Evolutionary conservation across 352 stramenopile species (phyloP).

Genomic region (Halophytophthora polymorphica): DNA sequence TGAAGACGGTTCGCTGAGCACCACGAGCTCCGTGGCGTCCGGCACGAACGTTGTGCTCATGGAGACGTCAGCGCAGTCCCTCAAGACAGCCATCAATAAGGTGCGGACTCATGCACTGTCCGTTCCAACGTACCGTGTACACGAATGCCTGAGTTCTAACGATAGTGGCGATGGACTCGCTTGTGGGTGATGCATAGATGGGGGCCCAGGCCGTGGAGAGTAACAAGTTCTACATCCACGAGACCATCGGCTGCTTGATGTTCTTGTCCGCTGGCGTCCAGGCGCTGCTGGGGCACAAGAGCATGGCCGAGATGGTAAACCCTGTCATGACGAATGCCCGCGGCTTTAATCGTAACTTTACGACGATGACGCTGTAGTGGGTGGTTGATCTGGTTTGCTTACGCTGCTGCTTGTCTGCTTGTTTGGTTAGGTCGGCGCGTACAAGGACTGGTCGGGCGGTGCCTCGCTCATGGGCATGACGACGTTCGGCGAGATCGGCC

Average conservation of each 20-base stretch:
- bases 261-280: conserved; percentile 85
- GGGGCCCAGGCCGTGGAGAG: conserved; percentile 63
- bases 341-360: background rate
- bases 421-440: conserved; percentile 87
- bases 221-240: conserved; percentile 80
- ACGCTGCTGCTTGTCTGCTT: conserved; percentile 3
- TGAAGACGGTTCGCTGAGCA: conserved; percentile 76
- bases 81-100: conserved; percentile 86
- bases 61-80: conserved; percentile 74
- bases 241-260: conserved; percentile 84
- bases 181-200: conserved; percentile 42
- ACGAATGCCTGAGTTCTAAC: background rate
- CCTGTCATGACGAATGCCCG: conserved; percentile 3
- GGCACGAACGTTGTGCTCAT: conserved; percentile 86
- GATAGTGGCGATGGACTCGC: background rate
- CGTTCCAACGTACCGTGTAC: background rate
- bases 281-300: conserved; percentile 81
- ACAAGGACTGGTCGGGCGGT: conserved; percentile 79
- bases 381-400: background rate
- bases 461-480: conserved; percentile 86
- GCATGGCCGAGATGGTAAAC: conserved; percentile 84
- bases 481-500: conserved; percentile 85
- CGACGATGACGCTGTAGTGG: background rate
- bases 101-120: conserved; percentile 15
- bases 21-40: conserved; percentile 70